Conservation (phyloP, 805 yeast genomes). For the Cyberlindnera meyerae region DNA sequence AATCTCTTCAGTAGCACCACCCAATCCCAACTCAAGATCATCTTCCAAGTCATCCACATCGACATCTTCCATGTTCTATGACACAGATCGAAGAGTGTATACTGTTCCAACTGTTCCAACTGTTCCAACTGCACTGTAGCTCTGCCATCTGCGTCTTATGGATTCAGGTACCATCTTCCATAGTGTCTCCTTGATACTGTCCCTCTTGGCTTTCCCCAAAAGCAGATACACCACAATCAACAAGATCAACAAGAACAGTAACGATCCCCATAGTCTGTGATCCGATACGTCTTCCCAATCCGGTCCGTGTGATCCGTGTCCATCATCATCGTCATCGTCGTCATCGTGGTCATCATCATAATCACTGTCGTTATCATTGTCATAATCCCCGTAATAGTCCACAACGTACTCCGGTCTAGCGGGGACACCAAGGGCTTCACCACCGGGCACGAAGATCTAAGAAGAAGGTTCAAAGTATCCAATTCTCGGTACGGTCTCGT, state of each 20-base stretch:
- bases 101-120: not conserved
- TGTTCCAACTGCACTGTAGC: not conserved
- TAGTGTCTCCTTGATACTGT: conserved; percentile 13
- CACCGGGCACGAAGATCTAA: conserved; percentile 45
- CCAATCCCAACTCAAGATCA: too few species aligned
- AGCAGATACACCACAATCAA: conserved; percentile 29
- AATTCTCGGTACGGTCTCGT: conserved; percentile 19
- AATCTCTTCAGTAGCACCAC: too few species aligned
- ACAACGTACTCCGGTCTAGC: conserved; percentile 40
- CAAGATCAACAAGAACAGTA: conserved; percentile 30
- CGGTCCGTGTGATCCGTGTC: too few species aligned
- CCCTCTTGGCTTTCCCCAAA: conserved; percentile 30
- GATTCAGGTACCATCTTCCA: conserved; percentile 7
- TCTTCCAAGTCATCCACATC: conserved; percentile 38
- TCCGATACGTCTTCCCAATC: conserved; percentile 33
- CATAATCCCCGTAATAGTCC: conserved; percentile 12
- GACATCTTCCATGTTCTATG: too few species aligned
- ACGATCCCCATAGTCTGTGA: conserved; percentile 34
- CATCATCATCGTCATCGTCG: conserved; percentile 24
- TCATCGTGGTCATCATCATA: conserved; percentile 27
- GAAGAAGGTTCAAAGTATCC: conserved; percentile 49
- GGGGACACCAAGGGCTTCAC: conserved; percentile 39
- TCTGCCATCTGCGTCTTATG: too few species aligned
- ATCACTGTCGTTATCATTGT: conserved; percentile 25
- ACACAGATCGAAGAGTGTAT: too few species aligned